phyloP scores from a whole-genome alignment of 805 yeast genomes.

The Metschnikowia bowlesiae region DNA sequence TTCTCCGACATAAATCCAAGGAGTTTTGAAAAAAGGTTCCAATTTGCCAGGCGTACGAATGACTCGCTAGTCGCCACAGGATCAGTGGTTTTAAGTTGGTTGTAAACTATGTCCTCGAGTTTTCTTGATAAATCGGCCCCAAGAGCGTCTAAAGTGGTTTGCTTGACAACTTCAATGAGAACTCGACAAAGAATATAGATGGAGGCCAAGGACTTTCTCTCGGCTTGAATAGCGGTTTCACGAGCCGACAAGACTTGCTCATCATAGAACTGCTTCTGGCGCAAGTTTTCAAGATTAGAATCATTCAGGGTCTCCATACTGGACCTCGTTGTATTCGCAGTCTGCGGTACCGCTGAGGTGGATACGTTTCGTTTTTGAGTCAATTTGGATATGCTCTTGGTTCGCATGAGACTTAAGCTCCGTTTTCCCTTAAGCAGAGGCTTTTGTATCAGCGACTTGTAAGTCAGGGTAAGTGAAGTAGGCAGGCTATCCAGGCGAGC shows the following conservation, averaged over 20 bases:
- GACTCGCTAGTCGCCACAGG: slow-evolving; percentile 62
- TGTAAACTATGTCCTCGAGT: slow-evolving; percentile 88
- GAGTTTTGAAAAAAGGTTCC: slow-evolving; percentile 86
- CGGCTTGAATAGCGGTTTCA: slow-evolving; percentile 75
- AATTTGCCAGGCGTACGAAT: slow-evolving; percentile 80
- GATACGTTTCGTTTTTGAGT: slow-evolving; percentile 50
- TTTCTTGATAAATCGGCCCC: slow-evolving; percentile 79
- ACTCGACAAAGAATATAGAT: slow-evolving; percentile 89
- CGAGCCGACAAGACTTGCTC: slow-evolving; percentile 41
- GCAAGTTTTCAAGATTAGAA: slow-evolving; percentile 11
- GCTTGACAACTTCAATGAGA: slow-evolving; percentile 85
- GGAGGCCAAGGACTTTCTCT: slow-evolving; percentile 78
- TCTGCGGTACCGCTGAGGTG: slow-evolving; percentile 23
- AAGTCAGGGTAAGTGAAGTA: background rate
- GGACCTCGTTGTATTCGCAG: slow-evolving; percentile 1
- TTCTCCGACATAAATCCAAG: slow-evolving; percentile 87
- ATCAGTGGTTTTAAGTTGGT: slow-evolving; percentile 83
- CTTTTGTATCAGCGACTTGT: slow-evolving; percentile 4
- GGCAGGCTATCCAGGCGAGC: background rate
- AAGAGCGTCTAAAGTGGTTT: slow-evolving; percentile 66
- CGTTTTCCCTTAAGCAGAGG: slow-evolving; percentile 27
- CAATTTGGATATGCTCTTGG: slow-evolving; percentile 34
- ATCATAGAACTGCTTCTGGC: slow-evolving; percentile 27
- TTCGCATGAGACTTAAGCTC: slow-evolving; percentile 37
- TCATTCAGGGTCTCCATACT: slow-evolving; percentile 1